Conservation (phyloP, 2,329 filamentous ascomycete genomes). For the Alternaria sp. region DNA sequence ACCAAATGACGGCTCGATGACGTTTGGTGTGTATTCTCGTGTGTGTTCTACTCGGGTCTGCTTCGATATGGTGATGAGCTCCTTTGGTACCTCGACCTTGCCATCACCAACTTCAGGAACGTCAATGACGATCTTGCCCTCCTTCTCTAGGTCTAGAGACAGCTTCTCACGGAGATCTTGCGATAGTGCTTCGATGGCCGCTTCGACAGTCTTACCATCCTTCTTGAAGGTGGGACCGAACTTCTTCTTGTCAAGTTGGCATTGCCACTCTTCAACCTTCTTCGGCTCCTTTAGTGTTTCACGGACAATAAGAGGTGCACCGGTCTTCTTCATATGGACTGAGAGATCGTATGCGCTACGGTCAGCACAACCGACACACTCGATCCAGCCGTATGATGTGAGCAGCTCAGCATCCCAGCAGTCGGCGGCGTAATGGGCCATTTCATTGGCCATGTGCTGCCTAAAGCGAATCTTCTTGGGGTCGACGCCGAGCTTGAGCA, state of each 20-base stretch:
- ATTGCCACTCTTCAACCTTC: conserved; percentile 83
- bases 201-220: conserved; percentile 83
- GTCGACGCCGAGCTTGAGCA: conserved; percentile 87
- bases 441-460: conserved; percentile 92
- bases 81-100: conserved; percentile 79
- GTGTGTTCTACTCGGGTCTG: conserved; percentile 81
- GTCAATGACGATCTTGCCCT: conserved; percentile 77
- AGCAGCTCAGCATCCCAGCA: conserved; percentile 97
- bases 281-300: conserved; percentile 80
- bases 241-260: conserved; percentile 92
- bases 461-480: conserved; percentile 89
- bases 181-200: conserved; percentile 74
- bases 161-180: conserved; percentile 84
- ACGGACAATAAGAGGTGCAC: conserved; percentile 82
- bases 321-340: conserved; percentile 92
- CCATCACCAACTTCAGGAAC: conserved; percentile 71
- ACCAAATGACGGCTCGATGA: conserved; percentile 97
- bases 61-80: conserved; percentile 84
- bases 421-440: conserved; percentile 94
- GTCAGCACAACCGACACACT: conserved; percentile 97
- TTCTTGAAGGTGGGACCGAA: conserved; percentile 94
- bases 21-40: conserved; percentile 92
- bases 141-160: conserved; percentile 72
- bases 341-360: conserved; percentile 92
- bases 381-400: conserved; percentile 95